phyloP scores from a whole-genome alignment of 345 rosid species.

The Sisymbrium irio region DNA sequence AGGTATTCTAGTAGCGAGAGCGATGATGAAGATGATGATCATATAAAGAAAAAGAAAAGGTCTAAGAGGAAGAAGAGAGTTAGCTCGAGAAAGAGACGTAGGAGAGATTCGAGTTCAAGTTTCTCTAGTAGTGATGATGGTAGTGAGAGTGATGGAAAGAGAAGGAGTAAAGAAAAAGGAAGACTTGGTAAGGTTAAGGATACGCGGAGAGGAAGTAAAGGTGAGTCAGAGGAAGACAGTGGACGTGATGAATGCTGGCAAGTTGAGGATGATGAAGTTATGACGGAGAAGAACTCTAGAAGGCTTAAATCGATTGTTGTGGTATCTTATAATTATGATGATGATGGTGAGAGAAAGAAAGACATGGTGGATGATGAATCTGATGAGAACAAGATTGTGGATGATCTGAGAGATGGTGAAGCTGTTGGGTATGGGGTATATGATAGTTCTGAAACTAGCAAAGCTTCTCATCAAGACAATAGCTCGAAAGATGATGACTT shows the following conservation, averaged over 20 bases:
- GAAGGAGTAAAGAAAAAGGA: slow-evolving; percentile 30
- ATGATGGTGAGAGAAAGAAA: slow-evolving; percentile 46
- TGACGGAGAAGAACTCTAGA: slow-evolving; percentile 34
- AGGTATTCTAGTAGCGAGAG: slow-evolving; percentile 49
- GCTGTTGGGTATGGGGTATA: slow-evolving; percentile 22
- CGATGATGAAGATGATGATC: slow-evolving; percentile 17
- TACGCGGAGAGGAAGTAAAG: slow-evolving; percentile 27
- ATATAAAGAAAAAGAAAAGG: slow-evolving; percentile 39
- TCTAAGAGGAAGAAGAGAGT: slow-evolving; percentile 49
- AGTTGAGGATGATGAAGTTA: slow-evolving; percentile 40
- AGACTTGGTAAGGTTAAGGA: slow-evolving; percentile 27
- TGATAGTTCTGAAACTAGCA: slow-evolving; percentile 23
- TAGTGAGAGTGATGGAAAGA: slow-evolving; percentile 46
- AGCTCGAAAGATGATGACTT: slow-evolving; percentile 42
- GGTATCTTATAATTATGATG: slow-evolving; percentile 27
- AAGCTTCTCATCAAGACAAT: slow-evolving; percentile 25
- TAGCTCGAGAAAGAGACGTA: slow-evolving; percentile 38
- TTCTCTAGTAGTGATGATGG: slow-evolving; percentile 38
- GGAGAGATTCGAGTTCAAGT: slow-evolving; percentile 46
- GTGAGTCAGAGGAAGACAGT: slow-evolving; percentile 33
- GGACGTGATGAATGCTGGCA: slow-evolving; percentile 33
- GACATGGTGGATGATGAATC: slow-evolving; percentile 39
- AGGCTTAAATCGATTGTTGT: slow-evolving; percentile 63
- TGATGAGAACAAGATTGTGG: neutral
- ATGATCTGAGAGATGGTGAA: slow-evolving; percentile 37